These are phyloP conservation scores for Melampsora larici-populina DNA, from an alignment of 1,284 basidiomycete genomes.

Conservation along the genomic window DNA sequence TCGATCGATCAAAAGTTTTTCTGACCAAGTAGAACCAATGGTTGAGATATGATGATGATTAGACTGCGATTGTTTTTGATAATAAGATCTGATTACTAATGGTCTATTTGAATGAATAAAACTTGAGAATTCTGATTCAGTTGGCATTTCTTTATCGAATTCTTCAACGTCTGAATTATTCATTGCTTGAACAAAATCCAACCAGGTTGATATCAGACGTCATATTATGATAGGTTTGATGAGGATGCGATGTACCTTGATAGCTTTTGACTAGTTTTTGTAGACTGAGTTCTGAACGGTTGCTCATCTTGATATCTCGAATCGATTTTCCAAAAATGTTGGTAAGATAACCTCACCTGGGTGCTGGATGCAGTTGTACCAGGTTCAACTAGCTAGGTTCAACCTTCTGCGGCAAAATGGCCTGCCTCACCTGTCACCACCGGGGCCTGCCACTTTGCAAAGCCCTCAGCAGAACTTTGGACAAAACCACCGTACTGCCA, in stretches of 20 bases:
- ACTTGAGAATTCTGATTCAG: slow-evolving; percentile 68
- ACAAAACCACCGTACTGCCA: too few species aligned
- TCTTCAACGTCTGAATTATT: slow-evolving; percentile 64
- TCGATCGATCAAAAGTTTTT: slow-evolving; percentile 59
- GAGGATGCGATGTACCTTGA: slow-evolving; percentile 13
- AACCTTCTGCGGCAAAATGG: too few species aligned
- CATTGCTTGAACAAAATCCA: slow-evolving; percentile 58
- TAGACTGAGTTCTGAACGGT: slow-evolving; percentile 1
- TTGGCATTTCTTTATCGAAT: slow-evolving; percentile 61
- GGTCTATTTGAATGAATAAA: slow-evolving; percentile 72
- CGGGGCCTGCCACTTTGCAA: too few species aligned
- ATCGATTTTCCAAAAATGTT: too few species aligned
- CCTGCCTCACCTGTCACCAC: too few species aligned
- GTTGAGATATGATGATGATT: slow-evolving; percentile 53
- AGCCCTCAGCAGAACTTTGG: too few species aligned
- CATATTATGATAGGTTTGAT: background rate
- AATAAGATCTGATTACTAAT: slow-evolving; percentile 58
- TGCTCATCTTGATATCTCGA: too few species aligned
- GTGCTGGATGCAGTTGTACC: too few species aligned
- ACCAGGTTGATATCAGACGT: background rate
- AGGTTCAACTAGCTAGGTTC: too few species aligned
- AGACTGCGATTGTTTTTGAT: slow-evolving; percentile 50
- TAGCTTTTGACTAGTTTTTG: slow-evolving; percentile 18
- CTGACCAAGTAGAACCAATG: slow-evolving; percentile 14
- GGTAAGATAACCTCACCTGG: too few species aligned